A percentile compares a stretch with the other conserved stretches of the same genome.
phyloP scores from a whole-genome alignment of 2,329 filamentous ascomycete species.

The Dothideomycetes sp. region DNA sequence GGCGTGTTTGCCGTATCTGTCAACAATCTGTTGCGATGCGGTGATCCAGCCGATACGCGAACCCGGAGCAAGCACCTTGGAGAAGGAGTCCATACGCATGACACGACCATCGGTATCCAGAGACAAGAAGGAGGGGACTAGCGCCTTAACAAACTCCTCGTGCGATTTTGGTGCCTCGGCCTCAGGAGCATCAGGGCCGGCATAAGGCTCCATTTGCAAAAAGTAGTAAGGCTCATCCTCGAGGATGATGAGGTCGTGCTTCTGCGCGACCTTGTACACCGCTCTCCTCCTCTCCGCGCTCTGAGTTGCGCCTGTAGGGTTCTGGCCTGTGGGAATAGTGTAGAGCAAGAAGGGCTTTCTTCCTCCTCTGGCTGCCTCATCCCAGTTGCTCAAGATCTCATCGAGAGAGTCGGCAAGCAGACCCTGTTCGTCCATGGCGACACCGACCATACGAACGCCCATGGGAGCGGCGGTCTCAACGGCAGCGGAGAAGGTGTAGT shows the following conservation, averaged over 20 bases:
- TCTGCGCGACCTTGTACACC: constrained; percentile 67
- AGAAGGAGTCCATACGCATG: constrained; percentile 84
- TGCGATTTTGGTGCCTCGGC: constrained; percentile 49
- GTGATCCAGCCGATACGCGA: constrained; percentile 82
- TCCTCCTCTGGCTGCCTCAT: constrained; percentile 42
- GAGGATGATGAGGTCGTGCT: constrained; percentile 76
- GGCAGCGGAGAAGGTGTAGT: constrained; percentile 79
- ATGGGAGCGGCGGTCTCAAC: constrained; percentile 54
- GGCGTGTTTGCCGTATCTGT: constrained; percentile 70
- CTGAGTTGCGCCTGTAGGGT: constrained; percentile 82
- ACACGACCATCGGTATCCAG: constrained; percentile 82
- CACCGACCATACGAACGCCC: constrained; percentile 48
- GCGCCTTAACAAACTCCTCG: constrained; percentile 60
- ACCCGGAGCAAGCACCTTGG: constrained; percentile 79
- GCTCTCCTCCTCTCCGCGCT: constrained; percentile 53
- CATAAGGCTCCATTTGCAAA: constrained; percentile 74
- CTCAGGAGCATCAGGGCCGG: constrained; percentile 38
- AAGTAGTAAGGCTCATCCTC: constrained; percentile 96
- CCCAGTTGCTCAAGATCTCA: constrained; percentile 54
- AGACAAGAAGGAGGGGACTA: constrained; percentile 66
- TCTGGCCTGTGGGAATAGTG: constrained; percentile 72
- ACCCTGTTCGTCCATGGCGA: constrained; percentile 57
- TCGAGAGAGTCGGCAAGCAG: constrained; percentile 53
- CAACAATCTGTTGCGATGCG: constrained; percentile 70
- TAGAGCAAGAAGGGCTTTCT: constrained; percentile 59